phyloP scores from a whole-genome alignment of 2,329 filamentous ascomycete species.

The Malbranchea cinnamomea region DNA sequence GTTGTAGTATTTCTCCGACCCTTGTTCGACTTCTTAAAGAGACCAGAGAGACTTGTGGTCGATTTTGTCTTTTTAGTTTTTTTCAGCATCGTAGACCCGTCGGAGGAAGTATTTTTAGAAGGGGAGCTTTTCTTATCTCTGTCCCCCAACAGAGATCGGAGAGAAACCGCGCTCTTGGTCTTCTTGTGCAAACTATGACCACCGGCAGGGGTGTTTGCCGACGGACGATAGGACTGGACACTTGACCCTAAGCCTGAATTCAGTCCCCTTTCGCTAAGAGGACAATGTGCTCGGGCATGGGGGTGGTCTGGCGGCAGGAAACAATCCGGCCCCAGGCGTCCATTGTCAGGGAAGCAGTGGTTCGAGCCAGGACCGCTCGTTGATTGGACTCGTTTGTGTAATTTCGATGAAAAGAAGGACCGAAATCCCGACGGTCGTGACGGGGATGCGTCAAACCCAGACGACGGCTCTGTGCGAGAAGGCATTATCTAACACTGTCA shows the following conservation, averaged over 20 bases:
- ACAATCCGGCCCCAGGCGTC: slow-evolving; percentile 17
- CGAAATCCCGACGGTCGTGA: slow-evolving; percentile 34
- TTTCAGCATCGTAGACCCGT: slow-evolving; percentile 20
- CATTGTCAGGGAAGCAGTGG: no score
- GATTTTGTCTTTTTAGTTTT: slow-evolving; percentile 63
- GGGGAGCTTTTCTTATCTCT: slow-evolving; percentile 32
- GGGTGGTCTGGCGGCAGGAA: slow-evolving; percentile 38
- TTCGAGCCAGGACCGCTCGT: slow-evolving; percentile 11
- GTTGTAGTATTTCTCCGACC: slow-evolving; percentile 45
- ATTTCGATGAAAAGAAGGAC: slow-evolving; percentile 37
- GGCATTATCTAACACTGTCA: no score
- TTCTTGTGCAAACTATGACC: slow-evolving; percentile 34
- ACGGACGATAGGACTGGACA: slow-evolving; percentile 19
- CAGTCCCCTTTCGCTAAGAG: slow-evolving; percentile 24
- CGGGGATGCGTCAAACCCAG: no score
- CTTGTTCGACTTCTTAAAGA: slow-evolving; percentile 61
- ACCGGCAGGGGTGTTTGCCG: slow-evolving; percentile 23
- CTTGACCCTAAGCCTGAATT: slow-evolving; percentile 20
- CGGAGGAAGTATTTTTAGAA: slow-evolving; percentile 17
- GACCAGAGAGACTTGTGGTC: slow-evolving; percentile 60
- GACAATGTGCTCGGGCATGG: slow-evolving; percentile 22
- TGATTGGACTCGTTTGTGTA: slow-evolving; percentile 35
- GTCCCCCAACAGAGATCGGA: slow-evolving; percentile 33
- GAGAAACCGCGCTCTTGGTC: slow-evolving; percentile 38
- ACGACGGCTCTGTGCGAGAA: no score